Conservation (phyloP, 2,329 filamentous ascomycete species). For the Aspergillus sp. region DNA sequence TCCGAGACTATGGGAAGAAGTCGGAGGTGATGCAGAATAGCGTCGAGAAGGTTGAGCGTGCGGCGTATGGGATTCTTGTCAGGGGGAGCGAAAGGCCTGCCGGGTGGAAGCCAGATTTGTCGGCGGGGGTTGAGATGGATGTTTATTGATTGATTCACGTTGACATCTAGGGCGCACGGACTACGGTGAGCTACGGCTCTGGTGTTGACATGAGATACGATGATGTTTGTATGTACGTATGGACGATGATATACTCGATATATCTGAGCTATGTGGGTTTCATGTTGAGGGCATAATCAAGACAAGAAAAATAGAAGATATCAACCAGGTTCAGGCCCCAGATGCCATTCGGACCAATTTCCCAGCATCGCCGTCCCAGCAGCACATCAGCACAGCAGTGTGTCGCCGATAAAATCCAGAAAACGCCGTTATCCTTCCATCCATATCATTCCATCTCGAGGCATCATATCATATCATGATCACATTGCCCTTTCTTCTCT, state of each 20-base stretch:
- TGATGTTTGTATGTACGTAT: neutral
- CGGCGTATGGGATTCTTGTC: slow-evolving; percentile 85
- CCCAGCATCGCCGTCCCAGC: neutral
- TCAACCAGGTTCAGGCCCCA: neutral
- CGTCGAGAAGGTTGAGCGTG: slow-evolving; percentile 90
- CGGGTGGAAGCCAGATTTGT: slow-evolving; percentile 86
- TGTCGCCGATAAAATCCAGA: neutral
- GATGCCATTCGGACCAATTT: neutral
- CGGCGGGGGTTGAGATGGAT: slow-evolving; percentile 46
- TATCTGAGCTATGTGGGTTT: neutral
- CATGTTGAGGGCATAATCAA: neutral
- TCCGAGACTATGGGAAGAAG: slow-evolving; percentile 74
- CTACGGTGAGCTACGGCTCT: neutral
- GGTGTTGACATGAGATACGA: neutral
- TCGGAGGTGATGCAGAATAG: slow-evolving; percentile 83
- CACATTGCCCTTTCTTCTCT: neutral
- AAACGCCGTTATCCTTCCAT: neutral
- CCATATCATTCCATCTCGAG: neutral
- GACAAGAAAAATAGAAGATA: neutral
- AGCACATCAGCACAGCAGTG: neutral
- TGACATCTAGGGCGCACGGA: neutral
- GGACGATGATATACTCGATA: neutral
- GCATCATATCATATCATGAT: neutral
- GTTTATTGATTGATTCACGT: slow-evolving; percentile 35
- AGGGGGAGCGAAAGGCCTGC: slow-evolving; percentile 85